Evolutionary conservation across 495 filamentous ascomycete species (phyloP), one percentile per base, ranked within the genome.

Genomic region (Aspergillus taichungensis): DNA sequence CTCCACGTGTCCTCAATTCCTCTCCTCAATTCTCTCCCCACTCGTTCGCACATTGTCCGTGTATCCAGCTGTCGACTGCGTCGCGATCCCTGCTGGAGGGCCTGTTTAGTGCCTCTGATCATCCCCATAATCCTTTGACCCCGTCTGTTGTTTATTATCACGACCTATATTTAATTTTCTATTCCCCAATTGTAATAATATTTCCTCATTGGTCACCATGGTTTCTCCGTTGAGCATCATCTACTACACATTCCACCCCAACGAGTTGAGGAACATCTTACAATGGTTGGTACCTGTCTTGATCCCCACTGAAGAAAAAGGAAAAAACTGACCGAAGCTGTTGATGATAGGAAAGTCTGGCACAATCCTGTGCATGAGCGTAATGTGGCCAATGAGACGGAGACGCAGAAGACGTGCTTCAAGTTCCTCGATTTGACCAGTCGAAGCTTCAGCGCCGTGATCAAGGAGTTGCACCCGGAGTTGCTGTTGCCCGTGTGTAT

Each of bases 391-490:
- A 83, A 88, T 47, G 94, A 97, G 60, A 69, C 81, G 5, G 67
- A 71, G 32, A 84, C 82, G 3, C 74, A 92, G 46, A 78, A 77
- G 60, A 66, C 74, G 63, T 97, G 92, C 72, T 96, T 94, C 71
- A 67, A 85, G 42, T 85, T 88, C 60, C 78, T 98, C 42, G 76
- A 94, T 55, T 40, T 83, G 71, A 97, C 92, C 11, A 95, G 88
- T 55, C 85, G 92, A 30, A 95, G 88, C 54, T 98, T 98, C 69
- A 79, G 81, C 41, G 73, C 90, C 18, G 92, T 98, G 56, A 98
- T 98, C 58, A 80, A 94, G 63, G 92, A 98, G 60, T 74, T 98
- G 11, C 87, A 95, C 56, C 88, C 89, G 0, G 91, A 98, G 65
- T 77, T 98, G 12, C 80, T 97, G 14, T 76, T 95, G 31, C 88